A percentile compares a stretch with the other conserved stretches of the same genome.
These are phyloP conservation scores for Termitomyces eurrhizus DNA, from an alignment of 768 basidiomycete species.

Conservation along the genomic window DNA sequence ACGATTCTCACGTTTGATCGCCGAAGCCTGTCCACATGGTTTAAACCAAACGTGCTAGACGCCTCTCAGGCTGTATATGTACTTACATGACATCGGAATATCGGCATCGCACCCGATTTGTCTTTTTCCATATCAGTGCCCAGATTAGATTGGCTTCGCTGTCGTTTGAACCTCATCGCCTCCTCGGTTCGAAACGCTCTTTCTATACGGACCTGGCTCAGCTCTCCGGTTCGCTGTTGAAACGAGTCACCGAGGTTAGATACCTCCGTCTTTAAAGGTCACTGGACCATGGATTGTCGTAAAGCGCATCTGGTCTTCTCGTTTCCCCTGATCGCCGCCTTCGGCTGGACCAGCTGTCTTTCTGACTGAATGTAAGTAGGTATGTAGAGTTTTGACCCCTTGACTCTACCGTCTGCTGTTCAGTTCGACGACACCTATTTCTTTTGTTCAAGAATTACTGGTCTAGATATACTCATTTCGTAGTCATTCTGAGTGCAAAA, in stretches of 20 bases:
- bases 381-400: background rate
- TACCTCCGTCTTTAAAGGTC: background rate
- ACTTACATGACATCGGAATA: background rate
- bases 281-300: background rate
- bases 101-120: constrained; percentile 10
- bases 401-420: background rate
- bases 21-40: constrained; percentile 1
- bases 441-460: background rate
- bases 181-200: constrained; percentile 7
- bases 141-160: constrained; percentile 14
- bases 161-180: constrained; percentile 6
- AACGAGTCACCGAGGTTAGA: constrained; percentile 2
- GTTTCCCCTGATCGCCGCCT: background rate
- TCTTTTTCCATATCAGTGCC: constrained; percentile 5
- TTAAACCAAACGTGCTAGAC: background rate
- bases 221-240: constrained; percentile 1
- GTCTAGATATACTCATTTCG: background rate
- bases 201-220: background rate
- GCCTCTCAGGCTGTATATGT: constrained; percentile 1
- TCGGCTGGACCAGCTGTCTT: background rate
- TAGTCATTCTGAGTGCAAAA: background rate
- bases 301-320: background rate
- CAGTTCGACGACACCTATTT: background rate
- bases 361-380: background rate
- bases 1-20: constrained; percentile 8